A percentile compares a stretch with the other conserved stretches of the same genome.
phyloP scores from a whole-genome alignment of 2,329 filamentous ascomycete genomes.

The Ophiostoma sp. region DNA sequence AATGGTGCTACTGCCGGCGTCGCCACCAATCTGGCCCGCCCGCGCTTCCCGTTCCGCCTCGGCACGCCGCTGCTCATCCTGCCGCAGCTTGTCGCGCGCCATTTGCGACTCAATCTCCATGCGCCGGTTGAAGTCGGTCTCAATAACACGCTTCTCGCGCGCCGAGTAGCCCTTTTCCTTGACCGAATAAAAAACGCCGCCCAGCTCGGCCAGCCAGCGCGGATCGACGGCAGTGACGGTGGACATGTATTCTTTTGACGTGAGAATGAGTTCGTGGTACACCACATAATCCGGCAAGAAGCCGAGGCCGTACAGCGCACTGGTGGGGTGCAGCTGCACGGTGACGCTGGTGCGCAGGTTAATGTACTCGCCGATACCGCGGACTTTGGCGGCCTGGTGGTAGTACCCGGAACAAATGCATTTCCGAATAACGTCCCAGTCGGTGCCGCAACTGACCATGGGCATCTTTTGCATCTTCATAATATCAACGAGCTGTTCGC shows the following conservation, averaged over 20 bases:
- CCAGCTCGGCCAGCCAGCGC: slow-evolving; percentile 94
- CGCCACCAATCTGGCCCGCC: slow-evolving; percentile 47
- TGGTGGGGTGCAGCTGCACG: slow-evolving; percentile 92
- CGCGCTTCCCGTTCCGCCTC: slow-evolving; percentile 47
- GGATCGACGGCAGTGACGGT: slow-evolving; percentile 95
- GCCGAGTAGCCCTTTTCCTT: slow-evolving; percentile 97
- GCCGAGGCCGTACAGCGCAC: slow-evolving; percentile 85
- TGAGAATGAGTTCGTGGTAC: slow-evolving; percentile 97
- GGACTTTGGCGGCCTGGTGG: slow-evolving; percentile 93
- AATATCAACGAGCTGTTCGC: slow-evolving; percentile 90
- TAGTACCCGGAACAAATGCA: slow-evolving; percentile 98
- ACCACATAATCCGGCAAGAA: slow-evolving; percentile 96
- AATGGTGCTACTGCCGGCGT: slow-evolving; percentile 41
- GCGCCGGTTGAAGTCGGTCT: slow-evolving; percentile 87
- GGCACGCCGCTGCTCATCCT: slow-evolving; percentile 56
- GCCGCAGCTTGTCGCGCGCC: slow-evolving; percentile 75
- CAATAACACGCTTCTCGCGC: slow-evolving; percentile 80
- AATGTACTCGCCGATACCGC: slow-evolving; percentile 95
- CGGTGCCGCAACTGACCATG: slow-evolving; percentile 84
- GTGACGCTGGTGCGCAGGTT: slow-evolving; percentile 93
- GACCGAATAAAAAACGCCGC: slow-evolving; percentile 94
- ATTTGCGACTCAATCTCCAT: slow-evolving; percentile 94
- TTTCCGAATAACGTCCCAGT: slow-evolving; percentile 93
- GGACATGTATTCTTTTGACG: slow-evolving; percentile 96
- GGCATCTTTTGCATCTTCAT: slow-evolving; percentile 92